Base-by-base conservation (phyloP, 1,284 basidiomycete species). In the Apiotrichum brassicae region DNA sequence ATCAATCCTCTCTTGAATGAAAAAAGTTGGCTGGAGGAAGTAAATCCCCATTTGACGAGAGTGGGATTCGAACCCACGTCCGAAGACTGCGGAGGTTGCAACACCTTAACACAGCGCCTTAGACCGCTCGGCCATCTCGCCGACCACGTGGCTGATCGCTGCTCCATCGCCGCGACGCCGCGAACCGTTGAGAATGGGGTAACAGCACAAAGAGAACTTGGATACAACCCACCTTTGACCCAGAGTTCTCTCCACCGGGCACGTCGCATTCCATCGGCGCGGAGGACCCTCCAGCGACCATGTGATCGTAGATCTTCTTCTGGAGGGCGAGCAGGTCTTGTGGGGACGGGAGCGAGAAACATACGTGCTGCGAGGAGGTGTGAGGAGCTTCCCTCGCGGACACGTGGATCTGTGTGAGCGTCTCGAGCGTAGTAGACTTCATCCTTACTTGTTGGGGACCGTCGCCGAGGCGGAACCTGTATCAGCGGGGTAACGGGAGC, bases 11-110 rank as follows among this genome's bases (percentile, higher is more conserved):
- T n/a, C n/a, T n/a, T n/a, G n/a, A n/a, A n/a, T n/a, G n/a, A 38
- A 38, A 38, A 38, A 6, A 38, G 23, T 38, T 12, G 37, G 22
- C 22, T 34, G 22, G 16, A 38, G 37, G 37, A 24, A 38, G 9
- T 24, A 11, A 38, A 19, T 23, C 37, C 16, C 37, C 12, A 24
- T 16, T 39, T 50, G 48, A 50, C 48, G 48, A 50, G 52, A 63
- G 63, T 66, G 64, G 64, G 65, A 67, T 67, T 67, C 65, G 65
- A 67, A 67, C 65, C 65, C 65, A 67, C 65, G 65, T 62, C 64
- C 65, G 64, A 66, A 66, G 64, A 66, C 64, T 58, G 53, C 57
- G 48, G 48, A 50, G 20, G 33, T 12, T 16, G 19, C n/a, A 14
- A 30, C n/a, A 45, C 51, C 51, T 57, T 56, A 59, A 57, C 52